A percentile compares a stretch with the other conserved stretches of the same genome.
Evolutionary conservation across 2,329 filamentous ascomycete species (phyloP).

Genomic region (Alternaria sp.): DNA sequence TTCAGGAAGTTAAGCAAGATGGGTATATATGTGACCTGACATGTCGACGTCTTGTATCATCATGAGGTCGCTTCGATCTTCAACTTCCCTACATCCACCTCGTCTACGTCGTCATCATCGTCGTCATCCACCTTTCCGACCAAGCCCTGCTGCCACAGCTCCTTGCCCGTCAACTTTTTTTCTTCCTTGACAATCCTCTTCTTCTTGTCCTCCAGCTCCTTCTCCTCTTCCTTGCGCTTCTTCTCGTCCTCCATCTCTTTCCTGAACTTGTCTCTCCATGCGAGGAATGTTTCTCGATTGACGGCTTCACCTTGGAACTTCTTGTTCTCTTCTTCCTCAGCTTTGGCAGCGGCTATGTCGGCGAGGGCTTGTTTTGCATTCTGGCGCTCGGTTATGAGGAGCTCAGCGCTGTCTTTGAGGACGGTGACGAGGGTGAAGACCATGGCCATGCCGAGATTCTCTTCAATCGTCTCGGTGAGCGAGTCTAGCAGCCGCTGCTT

Average conservation of each 20-base stretch:
- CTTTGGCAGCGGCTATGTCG: constrained; percentile 65
- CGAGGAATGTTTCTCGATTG: constrained; percentile 82
- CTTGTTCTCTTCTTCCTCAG: constrained; percentile 90
- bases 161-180: constrained; percentile 74
- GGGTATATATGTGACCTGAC: constrained; percentile 32
- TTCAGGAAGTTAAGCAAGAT: not conserved
- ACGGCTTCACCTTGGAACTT: constrained; percentile 95
- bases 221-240: constrained; percentile 66
- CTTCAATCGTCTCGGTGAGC: constrained; percentile 79
- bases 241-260: constrained; percentile 81
- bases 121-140: constrained; percentile 68
- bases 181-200: constrained; percentile 69
- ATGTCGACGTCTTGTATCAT: constrained; percentile 3
- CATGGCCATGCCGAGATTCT: constrained; percentile 98
- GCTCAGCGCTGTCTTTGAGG: constrained; percentile 90
- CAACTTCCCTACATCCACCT: constrained; percentile 54
- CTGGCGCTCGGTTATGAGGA: constrained; percentile 77
- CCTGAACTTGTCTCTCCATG: constrained; percentile 81
- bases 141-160: constrained; percentile 60
- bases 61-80: constrained; percentile 57
- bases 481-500: constrained; percentile 75
- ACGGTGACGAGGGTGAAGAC: constrained; percentile 88
- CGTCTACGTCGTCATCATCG: constrained; percentile 67
- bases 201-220: constrained; percentile 71
- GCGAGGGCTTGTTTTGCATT: constrained; percentile 65